Evolutionary conservation across 805 yeast species (phyloP).

Genomic region (Yarrowia phangngaensis): DNA sequence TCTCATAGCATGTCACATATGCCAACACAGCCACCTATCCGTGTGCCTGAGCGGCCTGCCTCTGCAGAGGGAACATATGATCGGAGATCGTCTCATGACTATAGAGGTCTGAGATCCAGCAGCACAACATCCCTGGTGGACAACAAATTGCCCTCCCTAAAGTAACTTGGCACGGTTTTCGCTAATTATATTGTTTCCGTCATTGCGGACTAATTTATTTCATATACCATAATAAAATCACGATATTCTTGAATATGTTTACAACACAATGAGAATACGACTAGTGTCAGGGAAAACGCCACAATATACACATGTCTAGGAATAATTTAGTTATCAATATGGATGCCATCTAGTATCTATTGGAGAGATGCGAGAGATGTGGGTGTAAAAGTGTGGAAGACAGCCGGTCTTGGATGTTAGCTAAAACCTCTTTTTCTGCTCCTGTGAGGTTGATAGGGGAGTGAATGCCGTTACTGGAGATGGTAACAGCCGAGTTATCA

Average conservation of each 20-base stretch:
- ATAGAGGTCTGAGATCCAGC: constrained; percentile 1
- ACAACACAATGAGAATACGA: not conserved
- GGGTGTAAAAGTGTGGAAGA: not conserved
- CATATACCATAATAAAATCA: constrained; percentile 11
- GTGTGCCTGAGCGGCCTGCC: constrained; percentile 22
- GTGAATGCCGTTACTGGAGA: not conserved
- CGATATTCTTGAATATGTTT: too few species aligned
- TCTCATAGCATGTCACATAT: constrained; percentile 16
- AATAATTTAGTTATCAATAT: too few species aligned
- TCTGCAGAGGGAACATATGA: constrained; percentile 20
- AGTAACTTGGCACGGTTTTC: not conserved
- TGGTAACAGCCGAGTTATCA: not conserved
- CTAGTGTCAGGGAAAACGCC: too few species aligned
- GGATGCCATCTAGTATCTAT: too few species aligned
- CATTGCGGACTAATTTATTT: constrained; percentile 21
- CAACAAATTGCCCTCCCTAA: constrained; percentile 15
- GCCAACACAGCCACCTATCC: constrained; percentile 18
- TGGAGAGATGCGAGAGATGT: too few species aligned
- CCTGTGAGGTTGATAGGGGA: constrained; percentile 5
- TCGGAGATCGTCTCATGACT: constrained; percentile 8
- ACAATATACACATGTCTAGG: too few species aligned
- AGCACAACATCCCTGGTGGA: constrained; percentile 11
- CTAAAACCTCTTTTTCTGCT: not conserved
- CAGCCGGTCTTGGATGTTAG: not conserved
- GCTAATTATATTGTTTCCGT: constrained; percentile 1